phyloP scores from a whole-genome alignment of 176 grass and related monocot genomes.

The Aegilops umbellulata region DNA sequence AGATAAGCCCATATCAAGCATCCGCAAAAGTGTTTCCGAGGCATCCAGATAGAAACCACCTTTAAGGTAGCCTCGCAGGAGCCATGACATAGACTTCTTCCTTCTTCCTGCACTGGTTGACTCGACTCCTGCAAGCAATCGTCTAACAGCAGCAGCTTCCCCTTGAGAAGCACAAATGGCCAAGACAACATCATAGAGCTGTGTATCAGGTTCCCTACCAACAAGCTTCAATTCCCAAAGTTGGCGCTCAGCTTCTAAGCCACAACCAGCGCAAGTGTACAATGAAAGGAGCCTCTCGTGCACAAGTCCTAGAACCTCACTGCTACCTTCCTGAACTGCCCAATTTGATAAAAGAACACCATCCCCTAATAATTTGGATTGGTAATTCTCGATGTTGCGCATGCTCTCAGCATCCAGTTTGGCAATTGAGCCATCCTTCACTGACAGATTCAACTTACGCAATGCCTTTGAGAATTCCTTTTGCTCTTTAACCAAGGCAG shows the following conservation, averaged over 20 bases:
- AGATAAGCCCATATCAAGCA: constrained; percentile 78
- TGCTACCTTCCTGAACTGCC: constrained; percentile 68
- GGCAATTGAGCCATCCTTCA: constrained; percentile 53
- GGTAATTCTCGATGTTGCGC: constrained; percentile 51
- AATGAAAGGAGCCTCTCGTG: constrained; percentile 81
- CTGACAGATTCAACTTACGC: constrained; percentile 65
- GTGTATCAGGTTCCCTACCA: constrained; percentile 87
- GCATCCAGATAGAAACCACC: constrained; percentile 83
- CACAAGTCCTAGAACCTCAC: constrained; percentile 57
- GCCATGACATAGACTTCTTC: constrained; percentile 89
- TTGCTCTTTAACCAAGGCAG: constrained; percentile 94
- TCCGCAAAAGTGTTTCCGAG: constrained; percentile 60
- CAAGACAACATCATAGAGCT: constrained; percentile 85
- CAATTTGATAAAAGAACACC: constrained; percentile 77
- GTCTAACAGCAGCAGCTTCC: constrained; percentile 58
- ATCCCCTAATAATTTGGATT: constrained; percentile 59
- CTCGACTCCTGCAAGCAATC: constrained; percentile 72
- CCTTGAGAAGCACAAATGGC: constrained; percentile 95
- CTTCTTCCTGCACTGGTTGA: constrained; percentile 54
- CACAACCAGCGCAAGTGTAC: constrained; percentile 77
- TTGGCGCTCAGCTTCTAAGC: constrained; percentile 79
- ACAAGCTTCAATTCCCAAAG: constrained; percentile 88
- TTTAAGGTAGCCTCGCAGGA: constrained; percentile 87
- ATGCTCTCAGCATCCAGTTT: constrained; percentile 56
- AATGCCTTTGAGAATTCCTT: constrained; percentile 90